phyloP scores from a whole-genome alignment of 495 filamentous ascomycete genomes.

The Penicillium canariense region DNA sequence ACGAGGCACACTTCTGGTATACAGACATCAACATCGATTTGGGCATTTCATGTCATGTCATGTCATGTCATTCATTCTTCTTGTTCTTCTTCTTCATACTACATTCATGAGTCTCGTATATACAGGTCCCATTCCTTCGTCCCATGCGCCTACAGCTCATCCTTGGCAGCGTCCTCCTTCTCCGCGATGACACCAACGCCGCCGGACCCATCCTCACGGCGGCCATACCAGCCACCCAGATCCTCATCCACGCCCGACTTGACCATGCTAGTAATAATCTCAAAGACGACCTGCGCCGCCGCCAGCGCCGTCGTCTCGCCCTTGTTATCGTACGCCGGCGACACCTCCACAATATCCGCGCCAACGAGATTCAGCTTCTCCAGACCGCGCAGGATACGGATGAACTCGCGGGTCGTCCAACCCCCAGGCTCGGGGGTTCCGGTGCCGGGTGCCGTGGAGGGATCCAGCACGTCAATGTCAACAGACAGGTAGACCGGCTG shows the following conservation, averaged over 20 bases:
- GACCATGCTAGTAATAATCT: slow-evolving; percentile 79
- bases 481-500: slow-evolving; percentile 70
- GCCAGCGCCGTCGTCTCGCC: slow-evolving; percentile 82
- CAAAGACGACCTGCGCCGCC: slow-evolving; percentile 78
- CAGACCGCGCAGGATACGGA: slow-evolving; percentile 65
- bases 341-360: slow-evolving; percentile 81
- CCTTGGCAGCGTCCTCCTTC: slow-evolving; percentile 29
- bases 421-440: slow-evolving; percentile 74
- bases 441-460: slow-evolving; percentile 67
- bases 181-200: slow-evolving; percentile 17
- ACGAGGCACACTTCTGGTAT: not conserved
- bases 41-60: not conserved
- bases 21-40: too few species aligned
- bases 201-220: slow-evolving; percentile 22
- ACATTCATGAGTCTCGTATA: slow-evolving; percentile 20
- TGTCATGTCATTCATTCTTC: slow-evolving; percentile 12
- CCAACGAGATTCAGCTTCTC: slow-evolving; percentile 71
- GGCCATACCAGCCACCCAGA: slow-evolving; percentile 46
- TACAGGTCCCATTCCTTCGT: slow-evolving; percentile 11
- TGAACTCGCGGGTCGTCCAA: slow-evolving; percentile 72
- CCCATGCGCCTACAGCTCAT: slow-evolving; percentile 42
- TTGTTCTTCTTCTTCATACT: slow-evolving; percentile 7
- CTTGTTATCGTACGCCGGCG: slow-evolving; percentile 78
- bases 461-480: slow-evolving; percentile 76
- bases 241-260: slow-evolving; percentile 57